These are phyloP conservation scores for Suillus ampliporus DNA, from an alignment of 768 basidiomycete genomes.

Conservation along the genomic window DNA sequence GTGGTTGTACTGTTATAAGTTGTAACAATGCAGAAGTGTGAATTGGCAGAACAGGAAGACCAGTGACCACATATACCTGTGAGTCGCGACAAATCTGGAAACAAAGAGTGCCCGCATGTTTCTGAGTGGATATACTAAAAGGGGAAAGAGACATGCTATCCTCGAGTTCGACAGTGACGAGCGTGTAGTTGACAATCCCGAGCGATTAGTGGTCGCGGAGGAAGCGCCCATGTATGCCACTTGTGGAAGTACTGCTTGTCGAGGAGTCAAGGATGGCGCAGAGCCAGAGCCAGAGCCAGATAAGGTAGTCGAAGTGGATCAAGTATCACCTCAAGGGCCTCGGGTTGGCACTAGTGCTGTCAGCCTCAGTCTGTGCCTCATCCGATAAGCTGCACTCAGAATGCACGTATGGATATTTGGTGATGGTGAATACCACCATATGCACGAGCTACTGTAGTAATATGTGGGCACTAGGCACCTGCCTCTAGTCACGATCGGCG, in stretches of 20 bases:
- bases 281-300: neutral
- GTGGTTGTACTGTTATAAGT: too few relatives aligned
- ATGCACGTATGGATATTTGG: neutral
- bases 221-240: slow-evolving; percentile 10
- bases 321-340: slow-evolving; percentile 12
- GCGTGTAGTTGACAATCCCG: too few relatives aligned
- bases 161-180: too few relatives aligned
- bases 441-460: neutral
- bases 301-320: slow-evolving; percentile 7
- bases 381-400: neutral
- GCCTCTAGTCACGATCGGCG: too few relatives aligned
- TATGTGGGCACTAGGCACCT: neutral
- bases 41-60: too few relatives aligned
- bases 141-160: too few relatives aligned
- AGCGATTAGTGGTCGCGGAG: slow-evolving; percentile 9
- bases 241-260: neutral
- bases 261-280: neutral
- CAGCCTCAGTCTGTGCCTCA: neutral
- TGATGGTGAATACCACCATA: too few relatives aligned
- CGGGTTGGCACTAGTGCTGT: neutral
- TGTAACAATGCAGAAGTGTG: too few relatives aligned
- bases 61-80: too few relatives aligned
- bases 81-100: too few relatives aligned
- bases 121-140: too few relatives aligned
- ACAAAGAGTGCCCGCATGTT: too few relatives aligned